A percentile compares a stretch with the other conserved stretches of the same genome.
These are phyloP conservation scores for Gillenia trifoliata DNA, from an alignment of 306 rosid genomes.

Conservation along the genomic window DNA sequence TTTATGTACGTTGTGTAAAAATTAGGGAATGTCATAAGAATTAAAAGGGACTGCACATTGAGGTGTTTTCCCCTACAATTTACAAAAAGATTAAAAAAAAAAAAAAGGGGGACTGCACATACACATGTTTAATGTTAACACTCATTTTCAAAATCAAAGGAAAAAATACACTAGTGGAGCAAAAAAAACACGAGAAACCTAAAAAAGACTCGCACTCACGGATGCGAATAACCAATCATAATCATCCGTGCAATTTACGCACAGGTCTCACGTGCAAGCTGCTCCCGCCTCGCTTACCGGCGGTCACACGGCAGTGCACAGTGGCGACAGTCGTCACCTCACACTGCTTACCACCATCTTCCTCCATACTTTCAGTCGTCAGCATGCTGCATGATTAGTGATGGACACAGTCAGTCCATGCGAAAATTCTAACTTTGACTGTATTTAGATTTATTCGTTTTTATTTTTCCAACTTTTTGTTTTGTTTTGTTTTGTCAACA, in stretches of 20 bases:
- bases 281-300: not conserved
- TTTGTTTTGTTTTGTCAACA: not conserved
- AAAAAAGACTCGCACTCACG: not conserved
- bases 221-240: not conserved
- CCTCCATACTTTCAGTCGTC: not conserved
- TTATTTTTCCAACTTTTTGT: not conserved
- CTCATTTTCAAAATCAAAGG: too few species aligned
- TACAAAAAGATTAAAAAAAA: too few species aligned
- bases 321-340: not conserved
- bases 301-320: not conserved
- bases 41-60: too few species aligned
- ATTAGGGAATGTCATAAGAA: too few species aligned
- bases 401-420: not conserved
- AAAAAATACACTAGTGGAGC: not conserved
- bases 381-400: not conserved
- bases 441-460: not conserved
- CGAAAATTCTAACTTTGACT: conserved; percentile 27
- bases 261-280: not conserved
- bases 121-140: too few species aligned
- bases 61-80: too few species aligned
- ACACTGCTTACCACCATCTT: not conserved
- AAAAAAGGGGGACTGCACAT: too few species aligned
- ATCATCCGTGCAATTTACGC: not conserved
- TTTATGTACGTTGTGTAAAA: too few species aligned
- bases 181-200: not conserved